Evolutionary conservation across 192 early-diverging fungal genomes (phyloP).

Genomic region (Rhizophagus clarus): DNA sequence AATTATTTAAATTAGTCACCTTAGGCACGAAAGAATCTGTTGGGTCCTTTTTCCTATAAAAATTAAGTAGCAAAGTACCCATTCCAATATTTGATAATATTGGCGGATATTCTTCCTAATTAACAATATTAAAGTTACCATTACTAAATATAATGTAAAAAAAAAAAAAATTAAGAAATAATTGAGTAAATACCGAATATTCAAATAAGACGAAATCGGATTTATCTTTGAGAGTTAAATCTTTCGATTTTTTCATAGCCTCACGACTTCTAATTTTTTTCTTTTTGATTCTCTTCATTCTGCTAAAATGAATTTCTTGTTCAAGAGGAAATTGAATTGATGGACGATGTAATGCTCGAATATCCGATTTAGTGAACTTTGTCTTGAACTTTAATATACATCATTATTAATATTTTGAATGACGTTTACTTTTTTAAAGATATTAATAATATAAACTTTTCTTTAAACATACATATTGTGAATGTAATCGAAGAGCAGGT

Average conservation of each 20-base stretch:
- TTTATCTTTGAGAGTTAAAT: slow-evolving; percentile 88
- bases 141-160: not conserved
- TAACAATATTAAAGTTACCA: not conserved
- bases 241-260: slow-evolving; percentile 78
- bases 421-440: not conserved
- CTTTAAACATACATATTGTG: slow-evolving; percentile 60
- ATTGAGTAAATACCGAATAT: slow-evolving; percentile 65
- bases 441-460: not conserved
- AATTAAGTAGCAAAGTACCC: slow-evolving; percentile 92
- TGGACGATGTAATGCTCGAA: slow-evolving; percentile 90
- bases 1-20: slow-evolving; percentile 37
- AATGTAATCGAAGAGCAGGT: slow-evolving; percentile 81
- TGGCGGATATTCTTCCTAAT: slow-evolving; percentile 90
- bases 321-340: slow-evolving; percentile 65
- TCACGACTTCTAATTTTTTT: slow-evolving; percentile 70
- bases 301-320: slow-evolving; percentile 68
- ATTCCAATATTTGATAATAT: slow-evolving; percentile 93
- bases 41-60: slow-evolving; percentile 88
- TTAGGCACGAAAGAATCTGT: slow-evolving; percentile 79
- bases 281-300: slow-evolving; percentile 76
- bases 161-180: not conserved
- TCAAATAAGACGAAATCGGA: slow-evolving; percentile 84
- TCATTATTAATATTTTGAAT: not conserved
- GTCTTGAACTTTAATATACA: slow-evolving; percentile 73
- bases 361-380: slow-evolving; percentile 75